Evolutionary conservation across 225 moss, liverwort and hornwort species (phyloP).

Genomic region (Sphagnum contortum): DNA sequence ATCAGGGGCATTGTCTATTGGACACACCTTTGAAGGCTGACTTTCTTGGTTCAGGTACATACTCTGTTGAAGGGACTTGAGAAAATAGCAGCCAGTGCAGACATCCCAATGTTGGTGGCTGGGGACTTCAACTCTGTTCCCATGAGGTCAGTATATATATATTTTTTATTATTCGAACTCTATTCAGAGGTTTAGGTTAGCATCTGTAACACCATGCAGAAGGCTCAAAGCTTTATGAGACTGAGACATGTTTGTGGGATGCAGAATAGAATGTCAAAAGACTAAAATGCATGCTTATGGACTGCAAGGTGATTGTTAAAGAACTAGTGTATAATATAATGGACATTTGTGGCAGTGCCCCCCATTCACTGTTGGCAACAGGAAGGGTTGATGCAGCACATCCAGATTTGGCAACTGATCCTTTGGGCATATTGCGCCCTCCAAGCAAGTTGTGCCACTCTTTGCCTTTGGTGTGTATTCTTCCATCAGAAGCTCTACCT

Average conservation of each 20-base stretch:
- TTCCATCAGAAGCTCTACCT: too few species aligned
- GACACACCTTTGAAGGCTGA: neutral
- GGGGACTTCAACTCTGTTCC: conserved; percentile 64
- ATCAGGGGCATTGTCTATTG: too few species aligned
- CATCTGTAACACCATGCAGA: too few species aligned
- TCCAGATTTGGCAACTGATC: conserved; percentile 59
- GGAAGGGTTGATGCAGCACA: conserved; percentile 60
- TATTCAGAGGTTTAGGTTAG: too few species aligned
- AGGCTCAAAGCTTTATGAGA: too few species aligned
- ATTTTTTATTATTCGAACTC: neutral
- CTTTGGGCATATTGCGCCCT: conserved; percentile 63
- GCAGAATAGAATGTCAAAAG: too few species aligned
- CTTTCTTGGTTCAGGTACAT: conserved; percentile 30
- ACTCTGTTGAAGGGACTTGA: conserved; percentile 63
- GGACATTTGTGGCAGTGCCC: conserved; percentile 44
- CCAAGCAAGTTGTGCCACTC: conserved; percentile 57
- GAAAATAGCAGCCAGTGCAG: conserved; percentile 72
- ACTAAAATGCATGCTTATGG: too few species aligned
- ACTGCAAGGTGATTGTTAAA: too few species aligned
- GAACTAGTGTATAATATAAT: too few species aligned
- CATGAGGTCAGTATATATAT: conserved; percentile 13
- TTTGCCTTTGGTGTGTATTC: conserved; percentile 44
- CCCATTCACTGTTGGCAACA: conserved; percentile 55
- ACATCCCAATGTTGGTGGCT: conserved; percentile 81
- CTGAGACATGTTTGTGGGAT: too few species aligned